Evolutionary conservation across 1,284 basidiomycete genomes (phyloP).

Genomic region (Cutaneotrichosporon sp.): DNA sequence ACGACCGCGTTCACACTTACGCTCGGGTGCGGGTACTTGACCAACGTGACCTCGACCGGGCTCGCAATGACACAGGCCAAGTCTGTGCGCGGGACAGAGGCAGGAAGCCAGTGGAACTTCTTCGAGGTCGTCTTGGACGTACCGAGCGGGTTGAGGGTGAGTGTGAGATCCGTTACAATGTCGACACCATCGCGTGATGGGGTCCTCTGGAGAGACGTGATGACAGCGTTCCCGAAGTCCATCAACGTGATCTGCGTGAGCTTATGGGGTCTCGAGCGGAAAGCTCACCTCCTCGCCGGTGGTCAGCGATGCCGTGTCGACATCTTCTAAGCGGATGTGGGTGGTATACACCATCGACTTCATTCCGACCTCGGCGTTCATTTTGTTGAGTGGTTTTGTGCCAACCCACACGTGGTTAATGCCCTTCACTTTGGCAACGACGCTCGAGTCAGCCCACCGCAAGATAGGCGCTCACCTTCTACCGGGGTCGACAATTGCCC

Average conservation of each 20-base stretch:
- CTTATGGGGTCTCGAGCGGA: no score
- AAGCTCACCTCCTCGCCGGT: slow-evolving; percentile 1
- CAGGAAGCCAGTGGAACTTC: slow-evolving; percentile 1
- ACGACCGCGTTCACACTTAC: background rate
- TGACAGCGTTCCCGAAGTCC: slow-evolving; percentile 1
- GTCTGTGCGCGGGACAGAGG: background rate
- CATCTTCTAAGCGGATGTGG: background rate
- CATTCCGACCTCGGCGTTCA: background rate
- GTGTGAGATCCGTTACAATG: background rate
- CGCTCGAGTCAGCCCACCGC: background rate
- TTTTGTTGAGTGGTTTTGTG: background rate
- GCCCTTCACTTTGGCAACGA: background rate
- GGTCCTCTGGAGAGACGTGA: background rate
- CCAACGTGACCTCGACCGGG: background rate
- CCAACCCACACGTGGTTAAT: background rate
- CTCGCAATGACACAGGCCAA: background rate
- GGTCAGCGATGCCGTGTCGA: background rate
- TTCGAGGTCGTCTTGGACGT: background rate
- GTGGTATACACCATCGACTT: background rate
- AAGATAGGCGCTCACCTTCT: background rate
- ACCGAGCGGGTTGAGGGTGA: background rate
- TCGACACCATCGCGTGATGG: background rate
- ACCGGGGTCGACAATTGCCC: background rate
- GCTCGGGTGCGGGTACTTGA: background rate
- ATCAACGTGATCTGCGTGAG: slow-evolving; percentile 4